Conservation (phyloP, 169 alveolate genomes). For the Eimeria praecox region DNA sequence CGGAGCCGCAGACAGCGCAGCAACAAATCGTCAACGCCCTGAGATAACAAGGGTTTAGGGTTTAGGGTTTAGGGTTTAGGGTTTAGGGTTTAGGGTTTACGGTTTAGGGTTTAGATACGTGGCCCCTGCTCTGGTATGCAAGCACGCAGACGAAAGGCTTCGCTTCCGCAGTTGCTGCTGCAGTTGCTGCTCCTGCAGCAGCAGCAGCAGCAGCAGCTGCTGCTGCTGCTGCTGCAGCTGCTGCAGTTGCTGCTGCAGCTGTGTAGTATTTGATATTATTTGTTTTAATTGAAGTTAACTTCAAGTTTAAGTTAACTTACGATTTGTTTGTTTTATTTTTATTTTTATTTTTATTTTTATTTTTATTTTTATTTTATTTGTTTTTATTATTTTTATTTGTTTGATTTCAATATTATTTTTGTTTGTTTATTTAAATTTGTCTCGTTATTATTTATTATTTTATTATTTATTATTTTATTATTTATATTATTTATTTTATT, state of each 20-base stretch:
- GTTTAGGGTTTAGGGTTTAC: conserved; percentile 19
- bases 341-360: no score
- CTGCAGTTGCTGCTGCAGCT: not conserved
- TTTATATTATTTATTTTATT: no score
- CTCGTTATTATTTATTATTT: not conserved
- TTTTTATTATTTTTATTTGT: not conserved
- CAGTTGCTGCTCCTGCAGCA: not conserved
- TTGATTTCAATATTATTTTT: not conserved
- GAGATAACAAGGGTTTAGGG: not conserved
- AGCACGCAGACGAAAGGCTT: not conserved
- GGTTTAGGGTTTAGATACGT: not conserved
- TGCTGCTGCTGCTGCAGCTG: not conserved
- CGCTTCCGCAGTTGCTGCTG: not conserved
- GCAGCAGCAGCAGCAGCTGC: conserved; percentile 4
- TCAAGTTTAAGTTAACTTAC: no score
- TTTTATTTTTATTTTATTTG: not conserved
- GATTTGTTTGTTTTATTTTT: no score
- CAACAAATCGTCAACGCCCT: conserved; percentile 14
- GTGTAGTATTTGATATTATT: not conserved
- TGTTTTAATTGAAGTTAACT: no score
- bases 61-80: conserved; percentile 39
- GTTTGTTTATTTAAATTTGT: not conserved
- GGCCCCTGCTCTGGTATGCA: not conserved
- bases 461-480: not conserved
- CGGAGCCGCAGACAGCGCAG: conserved; percentile 34